phyloP scores from a whole-genome alignment of 371 early-diverging fungal genomes.

The Mortierella sp. region DNA sequence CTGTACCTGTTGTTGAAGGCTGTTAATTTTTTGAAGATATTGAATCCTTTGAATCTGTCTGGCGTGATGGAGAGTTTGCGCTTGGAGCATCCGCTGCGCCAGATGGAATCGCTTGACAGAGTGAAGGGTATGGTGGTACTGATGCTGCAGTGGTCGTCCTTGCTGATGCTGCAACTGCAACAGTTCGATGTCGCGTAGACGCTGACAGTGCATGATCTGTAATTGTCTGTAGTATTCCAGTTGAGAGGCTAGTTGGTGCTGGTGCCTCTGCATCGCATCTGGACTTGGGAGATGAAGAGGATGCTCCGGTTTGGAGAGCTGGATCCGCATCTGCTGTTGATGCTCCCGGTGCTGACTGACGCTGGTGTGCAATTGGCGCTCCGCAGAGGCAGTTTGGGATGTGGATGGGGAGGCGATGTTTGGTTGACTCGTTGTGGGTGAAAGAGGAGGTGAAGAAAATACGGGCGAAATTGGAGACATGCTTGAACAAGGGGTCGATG shows the following conservation, averaged over 20 bases:
- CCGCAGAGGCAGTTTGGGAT: slow-evolving; percentile 4
- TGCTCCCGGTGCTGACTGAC: slow-evolving; percentile 14
- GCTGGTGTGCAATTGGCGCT: slow-evolving; percentile 14
- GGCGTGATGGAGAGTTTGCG: slow-evolving; percentile 34
- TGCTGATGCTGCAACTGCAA: slow-evolving; percentile 31
- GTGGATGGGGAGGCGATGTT: background rate
- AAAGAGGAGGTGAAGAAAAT: slow-evolving; percentile 6
- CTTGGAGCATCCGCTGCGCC: slow-evolving; percentile 36
- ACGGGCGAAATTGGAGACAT: slow-evolving; percentile 5
- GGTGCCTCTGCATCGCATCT: slow-evolving; percentile 11
- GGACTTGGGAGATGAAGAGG: slow-evolving; percentile 15
- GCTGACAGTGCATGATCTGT: slow-evolving; percentile 44
- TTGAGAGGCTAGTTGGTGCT: slow-evolving; percentile 21
- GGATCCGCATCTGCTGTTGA: slow-evolving; percentile 19
- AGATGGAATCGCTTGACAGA: slow-evolving; percentile 31
- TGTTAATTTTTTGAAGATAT: slow-evolving; percentile 30
- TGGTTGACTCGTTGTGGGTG: background rate
- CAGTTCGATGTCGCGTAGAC: slow-evolving; percentile 26
- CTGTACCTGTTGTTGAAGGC: slow-evolving; percentile 13
- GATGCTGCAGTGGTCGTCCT: slow-evolving; percentile 15
- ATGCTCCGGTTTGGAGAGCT: slow-evolving; percentile 6
- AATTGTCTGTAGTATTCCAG: slow-evolving; percentile 42
- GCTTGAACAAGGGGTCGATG: background rate
- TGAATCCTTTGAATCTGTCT: slow-evolving; percentile 45
- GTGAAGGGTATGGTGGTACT: slow-evolving; percentile 25